These are phyloP conservation scores for Colletotrichum sojae DNA, from an alignment of 2,329 filamentous ascomycete genomes.

Conservation along the genomic window DNA sequence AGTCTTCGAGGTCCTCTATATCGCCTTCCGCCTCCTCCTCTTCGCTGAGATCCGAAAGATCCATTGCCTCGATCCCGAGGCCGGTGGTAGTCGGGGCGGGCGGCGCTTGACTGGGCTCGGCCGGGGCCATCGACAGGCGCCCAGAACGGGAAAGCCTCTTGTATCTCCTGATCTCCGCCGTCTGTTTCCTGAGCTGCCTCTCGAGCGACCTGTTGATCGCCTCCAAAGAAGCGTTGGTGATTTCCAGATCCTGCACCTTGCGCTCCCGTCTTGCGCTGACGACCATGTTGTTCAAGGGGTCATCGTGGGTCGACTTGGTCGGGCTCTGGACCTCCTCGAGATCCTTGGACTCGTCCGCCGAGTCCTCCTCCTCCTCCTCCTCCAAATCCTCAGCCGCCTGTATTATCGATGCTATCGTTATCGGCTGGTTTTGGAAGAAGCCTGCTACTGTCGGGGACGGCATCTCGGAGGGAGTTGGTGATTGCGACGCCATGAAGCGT, in stretches of 20 bases:
- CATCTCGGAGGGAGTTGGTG: constrained; percentile 51
- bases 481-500: constrained; percentile 52
- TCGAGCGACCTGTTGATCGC: constrained; percentile 96
- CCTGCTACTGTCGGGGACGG: constrained; percentile 54
- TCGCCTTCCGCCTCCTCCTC: constrained; percentile 59
- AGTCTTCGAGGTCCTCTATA: constrained; percentile 63
- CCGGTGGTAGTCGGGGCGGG: constrained; percentile 60
- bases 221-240: constrained; percentile 93
- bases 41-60: constrained; percentile 67
- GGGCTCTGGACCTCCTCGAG: constrained; percentile 66
- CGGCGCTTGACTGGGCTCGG: constrained; percentile 58
- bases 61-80: constrained; percentile 59
- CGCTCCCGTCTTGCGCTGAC: constrained; percentile 91
- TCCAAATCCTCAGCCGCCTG: constrained; percentile 68
- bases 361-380: constrained; percentile 48
- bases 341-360: constrained; percentile 42
- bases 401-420: constrained; percentile 69
- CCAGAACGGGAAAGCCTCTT: constrained; percentile 88
- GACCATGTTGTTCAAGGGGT: constrained; percentile 81
- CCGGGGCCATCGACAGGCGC: constrained; percentile 72
- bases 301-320: constrained; percentile 68
- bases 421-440: constrained; percentile 47
- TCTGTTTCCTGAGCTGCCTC: constrained; percentile 91
- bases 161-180: constrained; percentile 87
- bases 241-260: constrained; percentile 96